phyloP scores from a whole-genome alignment of 305 asterid genomes.

The Withania somnifera region DNA sequence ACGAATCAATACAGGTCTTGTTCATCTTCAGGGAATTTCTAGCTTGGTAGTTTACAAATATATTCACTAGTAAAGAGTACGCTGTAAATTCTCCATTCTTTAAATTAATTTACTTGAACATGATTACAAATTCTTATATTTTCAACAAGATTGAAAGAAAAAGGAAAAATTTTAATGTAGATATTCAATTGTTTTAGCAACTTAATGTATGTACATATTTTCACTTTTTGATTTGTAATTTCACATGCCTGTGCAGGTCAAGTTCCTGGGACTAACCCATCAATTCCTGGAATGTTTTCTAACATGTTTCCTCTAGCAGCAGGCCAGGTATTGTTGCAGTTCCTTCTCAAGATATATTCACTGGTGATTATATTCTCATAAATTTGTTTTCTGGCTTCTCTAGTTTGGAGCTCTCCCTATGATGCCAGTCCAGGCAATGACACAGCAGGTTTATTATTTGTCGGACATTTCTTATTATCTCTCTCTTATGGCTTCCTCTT shows the following conservation, averaged over 20 bases:
- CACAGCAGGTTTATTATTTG: constrained; percentile 71
- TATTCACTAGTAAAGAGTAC: constrained; percentile 3
- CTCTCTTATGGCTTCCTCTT: neutral
- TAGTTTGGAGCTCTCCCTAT: constrained; percentile 74
- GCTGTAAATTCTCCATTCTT: constrained; percentile 4
- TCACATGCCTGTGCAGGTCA: constrained; percentile 52
- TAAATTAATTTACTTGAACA: neutral
- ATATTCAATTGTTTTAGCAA: constrained; percentile 1
- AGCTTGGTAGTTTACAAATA: constrained; percentile 54
- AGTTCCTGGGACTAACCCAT: constrained; percentile 50
- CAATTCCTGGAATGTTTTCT: constrained; percentile 74
- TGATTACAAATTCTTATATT: neutral
- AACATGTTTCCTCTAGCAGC: constrained; percentile 64
- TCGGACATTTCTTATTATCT: neutral
- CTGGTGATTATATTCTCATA: neutral
- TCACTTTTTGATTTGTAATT: constrained; percentile 19
- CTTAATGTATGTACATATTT: constrained; percentile 3
- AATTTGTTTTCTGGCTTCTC: constrained; percentile 10
- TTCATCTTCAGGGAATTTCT: constrained; percentile 91
- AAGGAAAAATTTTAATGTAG: neutral
- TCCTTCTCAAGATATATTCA: neutral
- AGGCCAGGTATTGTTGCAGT: constrained; percentile 48
- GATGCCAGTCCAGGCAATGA: constrained; percentile 96
- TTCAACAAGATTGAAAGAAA: neutral
- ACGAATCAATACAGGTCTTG: constrained; percentile 89